phyloP scores from a whole-genome alignment of 75 land plant genomes.

The Pinus tabuliformis region DNA sequence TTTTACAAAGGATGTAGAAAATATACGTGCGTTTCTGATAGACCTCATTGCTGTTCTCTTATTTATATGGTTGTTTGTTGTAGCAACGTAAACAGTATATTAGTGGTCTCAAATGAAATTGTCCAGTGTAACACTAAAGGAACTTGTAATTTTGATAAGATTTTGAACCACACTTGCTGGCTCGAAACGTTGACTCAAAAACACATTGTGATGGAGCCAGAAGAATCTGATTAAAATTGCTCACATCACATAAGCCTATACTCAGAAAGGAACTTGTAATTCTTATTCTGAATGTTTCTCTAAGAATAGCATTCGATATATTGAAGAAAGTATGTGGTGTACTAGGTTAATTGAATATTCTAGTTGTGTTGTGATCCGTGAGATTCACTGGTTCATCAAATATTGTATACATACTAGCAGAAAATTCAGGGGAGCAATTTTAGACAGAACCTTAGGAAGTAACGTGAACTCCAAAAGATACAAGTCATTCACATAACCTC shows the following conservation, averaged over 20 bases:
- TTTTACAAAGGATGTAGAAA: conserved; percentile 86
- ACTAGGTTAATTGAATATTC: background rate
- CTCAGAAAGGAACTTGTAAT: no score
- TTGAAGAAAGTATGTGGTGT: background rate
- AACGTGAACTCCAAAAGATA: no score
- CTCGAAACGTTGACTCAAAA: no score
- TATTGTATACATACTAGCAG: no score
- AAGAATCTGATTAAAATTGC: no score
- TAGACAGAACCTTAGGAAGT: no score
- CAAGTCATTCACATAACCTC: no score
- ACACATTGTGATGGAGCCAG: no score
- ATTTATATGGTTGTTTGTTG: background rate
- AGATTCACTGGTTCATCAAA: background rate
- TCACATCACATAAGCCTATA: no score
- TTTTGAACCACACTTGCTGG: no score
- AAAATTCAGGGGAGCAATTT: no score
- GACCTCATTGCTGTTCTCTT: background rate
- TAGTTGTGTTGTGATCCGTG: background rate
- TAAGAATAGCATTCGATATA: background rate
- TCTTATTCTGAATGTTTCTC: background rate
- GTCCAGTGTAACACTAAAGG: background rate
- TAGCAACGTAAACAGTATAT: background rate
- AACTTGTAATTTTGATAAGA: background rate
- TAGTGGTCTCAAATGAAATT: background rate
- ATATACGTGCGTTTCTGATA: conserved; percentile 63